Percentiles rank a stretch among this genome's conserved stretches.
phyloP scores from a whole-genome alignment of 208 protist genomes.

The Sergeia podlipaevii region DNA sequence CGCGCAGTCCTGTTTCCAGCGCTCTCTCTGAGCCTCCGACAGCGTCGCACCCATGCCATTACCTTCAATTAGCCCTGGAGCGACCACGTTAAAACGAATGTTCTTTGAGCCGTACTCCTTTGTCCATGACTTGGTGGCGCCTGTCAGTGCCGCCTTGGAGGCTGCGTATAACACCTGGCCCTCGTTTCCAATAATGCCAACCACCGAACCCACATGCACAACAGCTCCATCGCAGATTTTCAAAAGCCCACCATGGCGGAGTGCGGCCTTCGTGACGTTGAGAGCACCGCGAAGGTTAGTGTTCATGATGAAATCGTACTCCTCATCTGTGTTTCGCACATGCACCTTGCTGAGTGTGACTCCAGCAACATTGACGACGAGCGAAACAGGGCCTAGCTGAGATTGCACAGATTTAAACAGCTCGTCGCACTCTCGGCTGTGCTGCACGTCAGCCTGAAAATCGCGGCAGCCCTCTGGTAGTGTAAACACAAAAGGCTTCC shows the following conservation, averaged over 20 bases:
- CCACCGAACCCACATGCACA: constrained; percentile 79
- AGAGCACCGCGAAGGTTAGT: constrained; percentile 75
- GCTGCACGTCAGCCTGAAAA: constrained; percentile 47
- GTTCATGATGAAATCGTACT: constrained; percentile 71
- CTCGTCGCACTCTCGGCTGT: constrained; percentile 41
- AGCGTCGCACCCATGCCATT: constrained; percentile 71
- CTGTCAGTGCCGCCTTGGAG: constrained; percentile 86
- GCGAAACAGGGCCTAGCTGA: constrained; percentile 41
- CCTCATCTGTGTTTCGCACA: constrained; percentile 50
- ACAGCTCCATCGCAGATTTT: constrained; percentile 46
- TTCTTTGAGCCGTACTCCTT: constrained; percentile 79
- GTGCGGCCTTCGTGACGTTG: constrained; percentile 57
- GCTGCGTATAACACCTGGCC: constrained; percentile 90
- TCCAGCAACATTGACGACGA: constrained; percentile 82
- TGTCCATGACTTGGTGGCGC: constrained; percentile 76
- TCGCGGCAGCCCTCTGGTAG: constrained; percentile 35
- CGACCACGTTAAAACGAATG: constrained; percentile 91
- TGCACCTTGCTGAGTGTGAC: constrained; percentile 76
- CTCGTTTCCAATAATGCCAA: constrained; percentile 66
- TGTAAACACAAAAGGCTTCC: constrained; percentile 18
- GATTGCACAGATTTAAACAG: constrained; percentile 42
- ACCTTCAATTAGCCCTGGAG: constrained; percentile 85
- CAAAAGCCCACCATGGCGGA: constrained; percentile 79
- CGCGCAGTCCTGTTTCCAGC: constrained; percentile 46
- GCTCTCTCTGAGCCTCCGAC: constrained; percentile 41